Conservation (phyloP, 78 protist species). For the Dictyostelium capitatum region DNA sequence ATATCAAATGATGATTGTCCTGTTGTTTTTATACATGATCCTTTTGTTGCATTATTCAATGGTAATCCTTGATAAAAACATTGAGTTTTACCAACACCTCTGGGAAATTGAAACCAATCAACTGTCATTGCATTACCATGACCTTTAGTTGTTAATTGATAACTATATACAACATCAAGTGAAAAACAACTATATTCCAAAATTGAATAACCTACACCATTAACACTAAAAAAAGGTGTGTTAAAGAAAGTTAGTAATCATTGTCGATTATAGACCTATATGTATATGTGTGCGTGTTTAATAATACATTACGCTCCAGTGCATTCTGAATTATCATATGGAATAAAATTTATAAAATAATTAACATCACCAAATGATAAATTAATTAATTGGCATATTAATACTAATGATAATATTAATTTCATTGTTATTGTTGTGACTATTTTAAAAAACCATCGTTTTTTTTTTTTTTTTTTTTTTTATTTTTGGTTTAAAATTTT, state of each 20-base stretch:
- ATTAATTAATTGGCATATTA: background rate
- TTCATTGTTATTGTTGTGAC: background rate
- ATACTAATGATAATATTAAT: background rate
- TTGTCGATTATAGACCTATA: no score
- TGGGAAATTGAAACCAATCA: slow-evolving; percentile 17
- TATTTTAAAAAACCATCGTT: no score
- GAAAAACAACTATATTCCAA: background rate
- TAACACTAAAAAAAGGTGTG: no score
- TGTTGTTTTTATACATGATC: background rate
- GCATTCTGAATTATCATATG: background rate
- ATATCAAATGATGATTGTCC: background rate
- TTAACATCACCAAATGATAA: background rate
- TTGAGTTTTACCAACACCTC: background rate
- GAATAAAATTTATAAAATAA: background rate
- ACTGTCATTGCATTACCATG: background rate
- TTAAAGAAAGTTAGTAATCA: no score
- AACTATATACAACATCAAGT: background rate
- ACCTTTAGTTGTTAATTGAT: background rate
- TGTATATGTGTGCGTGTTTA: no score
- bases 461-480: no score
- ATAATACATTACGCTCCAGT: background rate
- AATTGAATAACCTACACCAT: background rate
- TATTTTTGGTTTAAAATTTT: no score
- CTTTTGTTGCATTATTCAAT: background rate
- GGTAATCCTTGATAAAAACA: slow-evolving; percentile 15